Evolutionary conservation across 2,329 filamentous ascomycete species (phyloP), one percentile per base, ranked within the genome.

Genomic region (Sphaceloma murrayae): DNA sequence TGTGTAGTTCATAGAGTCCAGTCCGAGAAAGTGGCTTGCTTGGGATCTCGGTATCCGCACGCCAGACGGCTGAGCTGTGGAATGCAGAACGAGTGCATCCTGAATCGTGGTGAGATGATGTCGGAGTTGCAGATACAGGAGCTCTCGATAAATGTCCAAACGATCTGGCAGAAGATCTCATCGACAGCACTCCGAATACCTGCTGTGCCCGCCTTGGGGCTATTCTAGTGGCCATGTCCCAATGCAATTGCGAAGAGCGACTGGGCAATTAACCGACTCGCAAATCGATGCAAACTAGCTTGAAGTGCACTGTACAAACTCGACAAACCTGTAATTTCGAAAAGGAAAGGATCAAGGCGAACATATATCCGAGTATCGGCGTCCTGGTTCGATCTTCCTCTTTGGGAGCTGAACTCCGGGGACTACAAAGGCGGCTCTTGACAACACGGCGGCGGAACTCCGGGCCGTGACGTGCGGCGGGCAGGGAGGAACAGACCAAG

Each of bases 1-100:
- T 58, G 62, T 94, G 84, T 16, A 93, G 69, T 55, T 86, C 79
- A 63, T 89, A 83, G 16, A 95, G 71, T 19, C 81, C 78, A 2
- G 85, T 93, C 65, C 73, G 80, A 5, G 53, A 55, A 63, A 68
- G 51, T 75, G 67, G 22, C 29, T 36, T 45, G 27, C 29, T 33
- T 2, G 42, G 22, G n/a, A 36, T 10, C 14, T 61, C 58, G 5
- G 50, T 31, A 45, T 31, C 44, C 42, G 44, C 34, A 17, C 26
- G 24, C 29, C 27, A 19, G 8, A 26, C 19, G 17, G 34, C 11
- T 18, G 42, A 26, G 6, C 18, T 45, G n/a, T 45, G 42, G 31
- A 45, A 45, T 2, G 24, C 6, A 10, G 16, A 26, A 18, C 36
- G 36, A 11, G 24, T 17, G 16, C 13, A 3, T 4, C 18, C 17